Evolutionary conservation across 345 rosid genomes (phyloP), one percentile per base, ranked within the genome.

Genomic region (Populus nigra): DNA sequence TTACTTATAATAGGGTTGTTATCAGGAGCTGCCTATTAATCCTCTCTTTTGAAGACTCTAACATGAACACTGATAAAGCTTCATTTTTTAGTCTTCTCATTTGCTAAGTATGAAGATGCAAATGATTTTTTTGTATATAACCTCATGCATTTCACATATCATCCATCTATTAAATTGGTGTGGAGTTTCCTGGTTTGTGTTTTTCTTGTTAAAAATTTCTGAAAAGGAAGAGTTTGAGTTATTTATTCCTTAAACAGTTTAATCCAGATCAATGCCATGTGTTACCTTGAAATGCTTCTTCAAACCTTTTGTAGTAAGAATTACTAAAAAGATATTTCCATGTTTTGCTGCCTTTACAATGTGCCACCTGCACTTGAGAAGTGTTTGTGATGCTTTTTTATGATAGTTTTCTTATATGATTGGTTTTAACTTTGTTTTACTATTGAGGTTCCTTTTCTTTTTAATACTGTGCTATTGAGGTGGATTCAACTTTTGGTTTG

Each of bases 401-500:
- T 57, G 63, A n/a, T 57, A 57, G 63, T n/a, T 57, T 57, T n/a
- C 29, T n/a, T 36, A 5, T 25, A 55, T 55, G 4, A 53, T 43
- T 71, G 17, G 49, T 76, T 57, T 15, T 55, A 43, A 11, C 27
- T 65, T 71, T 35, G 36, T 45, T 73, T 73, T 73, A 17, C 23
- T 73, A 18, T 68, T 43, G 50, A 47, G 18, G 17, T 20, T 45
- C 39, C n/a, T 49, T 55, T 55, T 66, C 36, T 8, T 57, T 71
- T 35, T 22, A 16, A 36, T 74, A 50, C 77, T 67, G 33, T 67
- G 22, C 62, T 66, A 29, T 61, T 66, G 69, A 53, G 63, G 63
- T 47, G 68, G 62, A 75, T 83, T 73, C 66, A 73, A 73, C 72
- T 68, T 61, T 15, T 75, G 45, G 72, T 80, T 76, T 82, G 79